phyloP scores from a whole-genome alignment of 352 stramenopile species.

The Globisporangium echinulatum region DNA sequence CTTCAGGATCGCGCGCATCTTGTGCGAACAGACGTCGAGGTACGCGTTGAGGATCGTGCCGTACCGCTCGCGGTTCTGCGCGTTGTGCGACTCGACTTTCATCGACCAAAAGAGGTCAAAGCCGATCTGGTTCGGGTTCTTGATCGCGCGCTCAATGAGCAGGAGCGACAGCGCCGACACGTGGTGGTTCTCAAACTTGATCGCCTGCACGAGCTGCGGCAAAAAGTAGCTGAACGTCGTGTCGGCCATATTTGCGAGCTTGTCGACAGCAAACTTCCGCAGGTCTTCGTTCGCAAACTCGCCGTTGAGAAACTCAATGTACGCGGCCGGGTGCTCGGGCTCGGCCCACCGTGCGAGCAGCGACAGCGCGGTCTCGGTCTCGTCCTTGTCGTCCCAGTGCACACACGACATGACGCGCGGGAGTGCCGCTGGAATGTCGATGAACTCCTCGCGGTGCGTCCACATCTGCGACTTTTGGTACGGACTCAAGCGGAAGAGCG shows the following conservation, averaged over 20 bases:
- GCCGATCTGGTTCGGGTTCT: slow-evolving; percentile 84
- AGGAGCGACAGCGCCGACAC: slow-evolving; percentile 66
- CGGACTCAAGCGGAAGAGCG: slow-evolving; percentile 69
- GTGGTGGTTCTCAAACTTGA: slow-evolving; percentile 89
- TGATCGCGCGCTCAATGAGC: slow-evolving; percentile 84
- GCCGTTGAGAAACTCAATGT: slow-evolving; percentile 76
- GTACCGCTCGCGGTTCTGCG: slow-evolving; percentile 74
- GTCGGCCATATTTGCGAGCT: slow-evolving; percentile 81
- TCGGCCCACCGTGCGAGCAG: slow-evolving; percentile 63
- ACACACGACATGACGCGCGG: slow-evolving; percentile 79
- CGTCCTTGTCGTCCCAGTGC: slow-evolving; percentile 68
- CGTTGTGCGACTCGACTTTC: slow-evolving; percentile 84
- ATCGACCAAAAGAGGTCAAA: slow-evolving; percentile 89
- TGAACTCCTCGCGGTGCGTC: slow-evolving; percentile 74
- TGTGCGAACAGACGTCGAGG: slow-evolving; percentile 80
- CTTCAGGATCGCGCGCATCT: slow-evolving; percentile 90
- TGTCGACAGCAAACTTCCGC: slow-evolving; percentile 66
- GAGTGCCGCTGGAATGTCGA: slow-evolving; percentile 61
- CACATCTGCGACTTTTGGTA: slow-evolving; percentile 84
- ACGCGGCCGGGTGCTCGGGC: slow-evolving; percentile 71
- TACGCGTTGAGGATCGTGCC: slow-evolving; percentile 80
- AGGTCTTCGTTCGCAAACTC: slow-evolving; percentile 75
- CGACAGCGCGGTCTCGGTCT: slow-evolving; percentile 62
- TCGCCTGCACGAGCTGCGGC: slow-evolving; percentile 82
- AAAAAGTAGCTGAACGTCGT: slow-evolving; percentile 86